Base-by-base conservation (phyloP, 2,329 filamentous ascomycete species). In the Colletotrichum sansevieriae region DNA sequence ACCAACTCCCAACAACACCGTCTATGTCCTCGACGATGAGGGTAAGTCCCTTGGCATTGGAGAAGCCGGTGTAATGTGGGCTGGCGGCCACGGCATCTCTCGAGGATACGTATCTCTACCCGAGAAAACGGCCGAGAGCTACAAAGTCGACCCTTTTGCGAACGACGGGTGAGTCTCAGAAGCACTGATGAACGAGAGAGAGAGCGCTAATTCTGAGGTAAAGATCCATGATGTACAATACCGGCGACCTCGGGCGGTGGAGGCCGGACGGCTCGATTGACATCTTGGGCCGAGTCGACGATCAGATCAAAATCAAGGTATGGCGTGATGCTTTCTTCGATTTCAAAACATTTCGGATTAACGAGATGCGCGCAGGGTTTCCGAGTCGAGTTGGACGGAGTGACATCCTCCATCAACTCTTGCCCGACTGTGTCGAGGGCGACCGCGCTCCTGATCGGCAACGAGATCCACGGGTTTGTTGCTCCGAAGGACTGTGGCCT, bases 161-260 rank as follows among this genome's bases (percentile, higher is more conserved):
- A 80, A 80, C 46, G 81, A 88, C 68, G 85, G 85, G 84, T 87
- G 77, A 74, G 80, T 71, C 12, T 20, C 2, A 4, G 5, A 20
- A 15, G 2, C 3, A 0, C 4, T 4, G 4, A n/a, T 0, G 1
- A 0, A 18, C 1, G 20, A 0, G 5, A 1, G n/a, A 0, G 5
- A 0, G 7, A 0, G n/a, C n/a, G 2, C 33, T 29, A 0, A 33
- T 6, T 49, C 15, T 39, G n/a, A 13, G n/a, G 13, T 9, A 11
- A 49, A 84, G 82, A 1, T 79, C 77, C 2, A 78, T 78, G 71
- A 88, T 89, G 84, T 90, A 87, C 76, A 86, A 87, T 72, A 89
- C 88, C 2, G 88, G 87, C 2, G 88, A 90, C 71, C 80, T 90
- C 29, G 86, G 84, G n/a, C 79, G 81, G 7, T 89, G 87, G 87